phyloP scores from a whole-genome alignment of 1,139 yeast species.

The Zygosaccharomyces sapae region DNA sequence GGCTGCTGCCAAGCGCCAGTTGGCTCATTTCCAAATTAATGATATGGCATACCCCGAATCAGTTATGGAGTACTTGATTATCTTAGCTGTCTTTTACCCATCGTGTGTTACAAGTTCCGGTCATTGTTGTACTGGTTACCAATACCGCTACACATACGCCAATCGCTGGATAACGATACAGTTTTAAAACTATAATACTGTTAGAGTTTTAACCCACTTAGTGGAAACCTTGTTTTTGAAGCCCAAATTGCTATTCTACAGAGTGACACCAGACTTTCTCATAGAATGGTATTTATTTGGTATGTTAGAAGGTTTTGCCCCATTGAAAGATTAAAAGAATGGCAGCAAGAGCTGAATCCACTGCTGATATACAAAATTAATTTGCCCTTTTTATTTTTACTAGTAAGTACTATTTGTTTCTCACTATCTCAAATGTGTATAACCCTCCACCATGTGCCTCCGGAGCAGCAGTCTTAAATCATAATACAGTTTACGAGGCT shows the following conservation, averaged over 20 bases:
- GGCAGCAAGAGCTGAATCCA: slow-evolving; percentile 4
- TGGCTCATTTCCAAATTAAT: slow-evolving; percentile 52
- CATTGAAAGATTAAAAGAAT: slow-evolving; percentile 43
- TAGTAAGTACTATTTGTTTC: too few relatives aligned
- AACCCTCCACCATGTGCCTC: too few relatives aligned
- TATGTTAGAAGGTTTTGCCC: slow-evolving; percentile 55
- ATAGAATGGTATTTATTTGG: slow-evolving; percentile 49
- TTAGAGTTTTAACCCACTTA: slow-evolving; percentile 43
- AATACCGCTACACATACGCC: slow-evolving; percentile 10
- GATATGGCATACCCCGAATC: slow-evolving; percentile 44
- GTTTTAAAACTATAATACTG: slow-evolving; percentile 29
- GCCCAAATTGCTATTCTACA: slow-evolving; percentile 48
- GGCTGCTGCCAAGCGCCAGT: slow-evolving; percentile 65
- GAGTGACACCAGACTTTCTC: slow-evolving; percentile 50
- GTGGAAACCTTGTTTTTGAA: slow-evolving; percentile 43
- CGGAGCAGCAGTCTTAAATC: too few relatives aligned
- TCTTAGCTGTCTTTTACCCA: slow-evolving; percentile 37
- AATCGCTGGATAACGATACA: slow-evolving; percentile 17
- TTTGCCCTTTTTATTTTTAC: too few relatives aligned
- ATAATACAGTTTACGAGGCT: too few relatives aligned
- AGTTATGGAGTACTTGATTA: slow-evolving; percentile 32
- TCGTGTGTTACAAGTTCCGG: slow-evolving; percentile 38
- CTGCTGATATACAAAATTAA: not conserved
- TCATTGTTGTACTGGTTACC: slow-evolving; percentile 18
- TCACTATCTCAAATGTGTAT: too few relatives aligned